These are phyloP conservation scores for Coemansia asiatica DNA, from an alignment of 192 early-diverging fungal genomes.

Conservation along the genomic window DNA sequence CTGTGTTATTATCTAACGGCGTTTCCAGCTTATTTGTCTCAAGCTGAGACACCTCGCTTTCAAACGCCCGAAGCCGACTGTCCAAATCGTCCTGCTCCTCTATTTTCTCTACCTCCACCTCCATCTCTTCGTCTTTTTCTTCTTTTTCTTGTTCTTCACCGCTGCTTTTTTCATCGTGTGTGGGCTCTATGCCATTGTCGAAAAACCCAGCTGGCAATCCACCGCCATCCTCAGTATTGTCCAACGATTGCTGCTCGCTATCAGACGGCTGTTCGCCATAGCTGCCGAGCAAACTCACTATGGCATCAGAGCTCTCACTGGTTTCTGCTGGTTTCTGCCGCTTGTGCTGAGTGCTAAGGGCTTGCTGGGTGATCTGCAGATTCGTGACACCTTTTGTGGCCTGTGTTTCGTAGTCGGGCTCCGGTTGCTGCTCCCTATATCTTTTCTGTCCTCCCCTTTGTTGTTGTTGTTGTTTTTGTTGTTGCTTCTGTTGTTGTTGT, in stretches of 20 bases:
- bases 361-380: neutral
- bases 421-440: neutral
- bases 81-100: neutral
- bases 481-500: slow-evolving; percentile 6
- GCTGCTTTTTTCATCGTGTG: neutral
- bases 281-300: no score
- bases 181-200: slow-evolving; percentile 12
- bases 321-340: neutral
- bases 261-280: slow-evolving; percentile 6
- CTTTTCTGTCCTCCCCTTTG: neutral
- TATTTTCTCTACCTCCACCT: neutral
- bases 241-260: no score
- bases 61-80: neutral
- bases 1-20: neutral
- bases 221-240: neutral
- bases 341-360: neutral
- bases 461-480: neutral
- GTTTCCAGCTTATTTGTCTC: neutral
- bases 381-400: neutral
- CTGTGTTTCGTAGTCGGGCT: neutral
- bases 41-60: neutral
- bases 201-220: slow-evolving; percentile 21
- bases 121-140: neutral
- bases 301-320: no score
- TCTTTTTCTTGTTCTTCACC: neutral